A percentile compares a stretch with the other conserved stretches of the same genome.
These are phyloP conservation scores for Arthromyces matolae DNA, from an alignment of 768 basidiomycete species.

Conservation along the genomic window DNA sequence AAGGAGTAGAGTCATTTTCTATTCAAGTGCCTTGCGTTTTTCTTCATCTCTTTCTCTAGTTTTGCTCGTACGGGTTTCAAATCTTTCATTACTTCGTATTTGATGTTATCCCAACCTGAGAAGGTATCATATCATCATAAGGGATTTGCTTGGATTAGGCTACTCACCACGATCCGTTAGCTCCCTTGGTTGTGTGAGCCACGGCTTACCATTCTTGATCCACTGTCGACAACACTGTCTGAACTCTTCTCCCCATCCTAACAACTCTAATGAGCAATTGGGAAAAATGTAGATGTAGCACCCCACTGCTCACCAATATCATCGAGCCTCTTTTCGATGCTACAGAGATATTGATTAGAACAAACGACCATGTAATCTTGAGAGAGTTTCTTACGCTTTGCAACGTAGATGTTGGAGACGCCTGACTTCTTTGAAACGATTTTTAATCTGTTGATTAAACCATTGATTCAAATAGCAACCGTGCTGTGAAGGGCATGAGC, in stretches of 20 bases:
- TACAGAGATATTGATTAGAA: neutral
- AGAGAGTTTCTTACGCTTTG: slow-evolving; percentile 1
- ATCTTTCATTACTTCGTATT: neutral
- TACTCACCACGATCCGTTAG: slow-evolving; percentile 7
- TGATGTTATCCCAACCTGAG: slow-evolving; percentile 5
- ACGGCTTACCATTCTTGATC: neutral
- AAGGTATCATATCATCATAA: neutral
- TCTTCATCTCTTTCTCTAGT: neutral
- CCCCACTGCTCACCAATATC: slow-evolving; percentile 4
- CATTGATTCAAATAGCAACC: neutral
- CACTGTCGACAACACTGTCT: neutral
- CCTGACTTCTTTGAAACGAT: neutral
- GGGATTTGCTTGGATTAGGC: neutral
- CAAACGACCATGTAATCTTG: neutral
- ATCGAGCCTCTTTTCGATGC: neutral
- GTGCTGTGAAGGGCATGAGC: neutral
- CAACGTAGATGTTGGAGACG: neutral
- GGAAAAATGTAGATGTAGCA: neutral
- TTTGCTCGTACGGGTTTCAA: no score
- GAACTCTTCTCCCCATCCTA: slow-evolving; percentile 1
- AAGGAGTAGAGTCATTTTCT: no score
- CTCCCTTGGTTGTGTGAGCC: neutral
- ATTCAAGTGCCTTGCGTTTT: neutral
- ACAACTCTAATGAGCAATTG: neutral
- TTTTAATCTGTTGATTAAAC: neutral